A percentile compares a stretch with the other conserved stretches of the same genome.
phyloP scores from a whole-genome alignment of 495 filamentous ascomycete genomes.

The Penicillium steckii region DNA sequence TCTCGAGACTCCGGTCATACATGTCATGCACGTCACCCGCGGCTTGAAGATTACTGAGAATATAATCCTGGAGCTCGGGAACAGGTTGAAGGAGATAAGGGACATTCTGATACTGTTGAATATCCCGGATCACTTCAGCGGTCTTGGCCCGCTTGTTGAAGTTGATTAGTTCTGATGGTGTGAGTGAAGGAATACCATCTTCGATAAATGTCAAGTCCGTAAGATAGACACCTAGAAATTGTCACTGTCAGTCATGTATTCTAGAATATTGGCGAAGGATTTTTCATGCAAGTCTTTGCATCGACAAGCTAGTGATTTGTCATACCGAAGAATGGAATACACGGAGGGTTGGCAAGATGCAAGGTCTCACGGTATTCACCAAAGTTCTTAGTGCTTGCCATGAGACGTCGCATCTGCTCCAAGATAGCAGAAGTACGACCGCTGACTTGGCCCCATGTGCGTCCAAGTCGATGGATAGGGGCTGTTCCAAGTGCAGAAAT shows the following conservation, averaged over 20 bases:
- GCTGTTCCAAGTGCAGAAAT: slow-evolving; percentile 93
- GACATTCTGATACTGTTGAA: slow-evolving; percentile 97
- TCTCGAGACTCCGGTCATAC: slow-evolving; percentile 90
- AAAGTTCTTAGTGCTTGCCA: slow-evolving; percentile 99
- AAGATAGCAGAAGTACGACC: slow-evolving; percentile 73
- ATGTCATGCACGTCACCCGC: slow-evolving; percentile 97
- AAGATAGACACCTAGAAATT: slow-evolving; percentile 77
- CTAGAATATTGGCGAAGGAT: background rate
- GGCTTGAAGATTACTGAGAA: slow-evolving; percentile 88
- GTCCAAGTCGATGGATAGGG: slow-evolving; percentile 86
- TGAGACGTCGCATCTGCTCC: slow-evolving; percentile 88
- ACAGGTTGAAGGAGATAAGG: slow-evolving; percentile 89
- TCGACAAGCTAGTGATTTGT: background rate
- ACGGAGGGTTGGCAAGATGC: slow-evolving; percentile 90
- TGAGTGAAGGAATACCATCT: slow-evolving; percentile 93
- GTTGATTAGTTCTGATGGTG: slow-evolving; percentile 94
- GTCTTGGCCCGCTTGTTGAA: slow-evolving; percentile 98
- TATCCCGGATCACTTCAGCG: slow-evolving; percentile 95
- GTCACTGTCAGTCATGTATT: background rate
- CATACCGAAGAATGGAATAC: slow-evolving; percentile 97
- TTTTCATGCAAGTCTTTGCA: background rate
- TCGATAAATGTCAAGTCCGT: slow-evolving; percentile 99
- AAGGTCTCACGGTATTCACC: slow-evolving; percentile 91
- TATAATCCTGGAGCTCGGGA: slow-evolving; percentile 93
- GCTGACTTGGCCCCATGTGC: slow-evolving; percentile 95